Evolutionary conservation across 176 grass and related monocot species (phyloP).

Genomic region (Oryza rufipogon): DNA sequence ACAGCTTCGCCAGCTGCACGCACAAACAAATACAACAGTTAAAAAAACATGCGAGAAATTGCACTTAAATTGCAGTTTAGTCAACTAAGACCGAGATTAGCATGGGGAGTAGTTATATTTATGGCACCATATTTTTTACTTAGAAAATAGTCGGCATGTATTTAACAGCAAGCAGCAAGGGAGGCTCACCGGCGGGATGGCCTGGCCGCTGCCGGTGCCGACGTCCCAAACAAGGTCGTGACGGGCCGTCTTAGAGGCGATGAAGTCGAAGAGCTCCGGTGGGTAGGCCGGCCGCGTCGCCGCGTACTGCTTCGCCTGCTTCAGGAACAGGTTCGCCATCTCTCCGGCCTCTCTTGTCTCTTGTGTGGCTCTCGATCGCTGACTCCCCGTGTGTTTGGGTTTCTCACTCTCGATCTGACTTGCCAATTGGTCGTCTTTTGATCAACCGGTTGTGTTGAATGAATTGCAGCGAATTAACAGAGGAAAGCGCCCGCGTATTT

Average conservation of each 20-base stretch:
- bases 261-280: slow-evolving; percentile 72
- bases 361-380: not conserved
- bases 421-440: not conserved
- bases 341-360: not conserved
- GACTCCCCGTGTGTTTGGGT: not conserved
- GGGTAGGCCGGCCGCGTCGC: slow-evolving; percentile 76
- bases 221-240: slow-evolving; percentile 82
- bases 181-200: slow-evolving; percentile 45
- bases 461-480: not conserved
- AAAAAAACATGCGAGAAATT: not conserved
- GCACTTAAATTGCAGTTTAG: not conserved
- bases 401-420: not conserved
- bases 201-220: slow-evolving; percentile 94
- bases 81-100: too few species aligned
- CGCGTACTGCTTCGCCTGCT: slow-evolving; percentile 82
- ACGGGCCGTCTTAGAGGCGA: slow-evolving; percentile 65
- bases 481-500: not conserved
- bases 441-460: not conserved
- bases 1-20: slow-evolving; percentile 55
- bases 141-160: too few species aligned
- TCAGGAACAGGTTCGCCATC: slow-evolving; percentile 88
- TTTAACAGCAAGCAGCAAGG: too few species aligned
- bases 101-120: too few species aligned
- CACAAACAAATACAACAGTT: not conserved
- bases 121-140: too few species aligned